Evolutionary conservation across 1,139 yeast species (phyloP), one percentile per base, ranked within the genome.

Genomic region (Blastobotrys raffinosifermentans): DNA sequence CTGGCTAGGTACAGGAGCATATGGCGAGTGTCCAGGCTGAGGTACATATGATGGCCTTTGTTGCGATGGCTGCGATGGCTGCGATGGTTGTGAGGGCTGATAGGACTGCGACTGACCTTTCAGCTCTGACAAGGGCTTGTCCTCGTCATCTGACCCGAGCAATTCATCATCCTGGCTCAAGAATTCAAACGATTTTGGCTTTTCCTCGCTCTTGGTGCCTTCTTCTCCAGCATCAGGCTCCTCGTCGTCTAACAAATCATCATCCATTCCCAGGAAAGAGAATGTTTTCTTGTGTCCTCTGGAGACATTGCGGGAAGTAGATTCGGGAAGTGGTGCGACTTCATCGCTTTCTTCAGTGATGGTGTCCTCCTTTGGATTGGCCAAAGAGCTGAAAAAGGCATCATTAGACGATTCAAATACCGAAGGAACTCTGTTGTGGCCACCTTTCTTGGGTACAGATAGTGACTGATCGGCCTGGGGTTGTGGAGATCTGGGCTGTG

Each of bases 331-430:
- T n/a, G n/a, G n/a, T n/a, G n/a, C n/a, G 9, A 29, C 22, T 18
- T 15, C 20, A 5, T 29, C 31, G n/a, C 18, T 14, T 14, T 26
- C 17, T 14, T 17, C 23, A 14, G 17, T 15, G 25, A 13, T 8
- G 15, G 15, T 9, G 19, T 34, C 23, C 2, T 19, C 38, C 4
- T 26, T 27, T 4, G 39, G 25, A 4, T 32, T 15, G 20, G 35
- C 34, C 19, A 46, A 34, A 13, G 27, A 36, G 19, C 43, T 36
- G 35, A 50, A 50, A 29, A 50, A 50, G 11, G 48, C 41, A 26
- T 50, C 53, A 17, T 47, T 44, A 5, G 47, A 41, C 8, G 30
- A 31, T 2, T 41, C 45, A 35, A 49, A 49, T 2, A 43, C 50
- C 7, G 53, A 47, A 3, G 50, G 48, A 5, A 38, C 42, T 31